Evolutionary conservation across 148 eudicot genomes (phyloP).

Genomic region (Hydrangea macrophylla): DNA sequence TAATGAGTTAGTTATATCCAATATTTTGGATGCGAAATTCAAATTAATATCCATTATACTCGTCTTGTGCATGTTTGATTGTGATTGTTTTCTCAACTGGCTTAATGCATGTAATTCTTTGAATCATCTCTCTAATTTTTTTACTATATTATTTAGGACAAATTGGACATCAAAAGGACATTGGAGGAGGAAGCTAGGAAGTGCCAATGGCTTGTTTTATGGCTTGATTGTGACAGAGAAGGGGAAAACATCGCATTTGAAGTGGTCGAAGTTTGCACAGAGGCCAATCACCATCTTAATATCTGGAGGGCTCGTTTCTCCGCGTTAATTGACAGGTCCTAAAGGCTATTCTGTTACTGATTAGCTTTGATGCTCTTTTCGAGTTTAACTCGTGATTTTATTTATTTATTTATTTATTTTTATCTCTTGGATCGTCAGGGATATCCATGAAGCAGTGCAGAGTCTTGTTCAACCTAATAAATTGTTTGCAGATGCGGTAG

Average conservation of each 20-base stretch:
- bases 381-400: no score
- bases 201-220: conserved; percentile 91
- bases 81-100: neutral
- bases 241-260: conserved; percentile 98
- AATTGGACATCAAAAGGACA: conserved; percentile 75
- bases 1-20: neutral
- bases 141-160: conserved; percentile 47
- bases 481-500: conserved; percentile 83
- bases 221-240: conserved; percentile 98
- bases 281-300: conserved; percentile 63
- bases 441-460: conserved; percentile 68
- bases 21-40: neutral
- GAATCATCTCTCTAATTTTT: conserved; percentile 5
- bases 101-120: neutral
- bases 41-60: neutral
- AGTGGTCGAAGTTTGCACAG: conserved; percentile 78
- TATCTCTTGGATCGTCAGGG: conserved; percentile 45
- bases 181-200: conserved; percentile 79
- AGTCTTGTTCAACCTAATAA: conserved; percentile 74
- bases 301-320: conserved; percentile 93
- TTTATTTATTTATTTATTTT: neutral
- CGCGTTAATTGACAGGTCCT: conserved; percentile 68
- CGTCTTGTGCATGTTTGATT: neutral
- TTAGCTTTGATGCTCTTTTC: neutral
- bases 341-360: conserved; percentile 1